Evolutionary conservation across 495 filamentous ascomycete species (phyloP).

Genomic region (Neurospora sp.): DNA sequence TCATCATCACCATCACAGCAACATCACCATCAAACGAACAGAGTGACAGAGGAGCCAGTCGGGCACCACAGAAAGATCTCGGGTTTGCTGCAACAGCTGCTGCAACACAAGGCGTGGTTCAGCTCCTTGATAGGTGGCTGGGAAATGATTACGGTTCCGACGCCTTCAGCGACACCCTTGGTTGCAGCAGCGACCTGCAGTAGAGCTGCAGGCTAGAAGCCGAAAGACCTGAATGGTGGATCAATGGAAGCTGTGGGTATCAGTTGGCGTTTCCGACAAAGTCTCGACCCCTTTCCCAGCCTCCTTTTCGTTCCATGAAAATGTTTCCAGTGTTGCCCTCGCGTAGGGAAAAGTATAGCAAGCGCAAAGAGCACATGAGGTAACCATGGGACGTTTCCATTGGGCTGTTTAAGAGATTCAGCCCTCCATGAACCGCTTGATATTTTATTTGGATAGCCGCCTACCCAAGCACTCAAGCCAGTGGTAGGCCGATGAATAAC

Average conservation of each 20-base stretch:
- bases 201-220: conserved; percentile 15
- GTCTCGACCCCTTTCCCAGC: conserved; percentile 14
- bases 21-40: background rate
- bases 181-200: conserved; percentile 13
- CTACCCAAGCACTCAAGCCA: background rate
- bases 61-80: conserved; percentile 12
- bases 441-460: background rate
- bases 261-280: conserved; percentile 14
- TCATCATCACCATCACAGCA: background rate
- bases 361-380: background rate
- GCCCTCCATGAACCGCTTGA: background rate
- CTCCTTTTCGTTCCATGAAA: conserved; percentile 8
- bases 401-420: background rate
- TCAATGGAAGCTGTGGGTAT: conserved; percentile 7
- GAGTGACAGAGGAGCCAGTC: background rate
- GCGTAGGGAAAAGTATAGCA: background rate
- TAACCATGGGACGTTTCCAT: background rate
- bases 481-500: background rate
- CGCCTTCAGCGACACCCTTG: conserved; percentile 9
- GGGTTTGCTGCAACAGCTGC: conserved; percentile 12
- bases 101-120: conserved; percentile 1
- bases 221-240: conserved; percentile 7
- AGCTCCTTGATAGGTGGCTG: conserved; percentile 8
- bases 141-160: background rate
- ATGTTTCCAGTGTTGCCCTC: conserved; percentile 4